Percentiles rank a stretch among this genome's conserved stretches.
These are phyloP conservation scores for Alnus rubra DNA, from an alignment of 306 rosid genomes.

Conservation along the genomic window DNA sequence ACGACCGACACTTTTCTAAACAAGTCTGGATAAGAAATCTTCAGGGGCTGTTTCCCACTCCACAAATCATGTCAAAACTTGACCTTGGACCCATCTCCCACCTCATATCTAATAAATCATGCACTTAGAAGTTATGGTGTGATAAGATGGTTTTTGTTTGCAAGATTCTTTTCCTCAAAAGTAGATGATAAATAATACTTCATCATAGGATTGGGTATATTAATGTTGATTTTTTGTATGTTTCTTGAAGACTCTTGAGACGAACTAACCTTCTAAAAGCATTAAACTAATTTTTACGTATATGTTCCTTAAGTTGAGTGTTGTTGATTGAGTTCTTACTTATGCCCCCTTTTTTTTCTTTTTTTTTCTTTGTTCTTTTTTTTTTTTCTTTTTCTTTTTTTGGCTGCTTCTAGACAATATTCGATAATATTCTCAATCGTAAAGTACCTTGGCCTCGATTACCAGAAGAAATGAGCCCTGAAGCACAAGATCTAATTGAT, in stretches of 20 bases:
- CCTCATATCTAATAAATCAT: too few relatives aligned
- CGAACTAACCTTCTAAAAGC: neutral
- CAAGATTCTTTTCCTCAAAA: neutral
- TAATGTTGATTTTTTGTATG: neutral
- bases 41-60: too few relatives aligned
- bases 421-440: constrained; percentile 93
- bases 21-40: too few relatives aligned
- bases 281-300: neutral
- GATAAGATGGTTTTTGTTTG: neutral
- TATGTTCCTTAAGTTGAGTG: neutral
- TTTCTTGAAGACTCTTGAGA: neutral
- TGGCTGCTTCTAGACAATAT: constrained; percentile 63
- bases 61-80: too few relatives aligned
- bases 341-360: constrained; percentile 4
- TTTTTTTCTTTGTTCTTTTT: constrained; percentile 15
- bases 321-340: constrained; percentile 22
- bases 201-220: neutral
- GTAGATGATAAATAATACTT: neutral
- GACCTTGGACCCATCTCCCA: too few relatives aligned
- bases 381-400: neutral
- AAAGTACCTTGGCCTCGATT: constrained; percentile 93
- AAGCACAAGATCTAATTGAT: constrained; percentile 87
- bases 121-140: neutral
- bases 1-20: too few relatives aligned
- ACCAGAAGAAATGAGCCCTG: constrained; percentile 86